A percentile compares a stretch with the other conserved stretches of the same genome.
Evolutionary conservation across 768 basidiomycete species (phyloP).

Genomic region (Russula foetens): DNA sequence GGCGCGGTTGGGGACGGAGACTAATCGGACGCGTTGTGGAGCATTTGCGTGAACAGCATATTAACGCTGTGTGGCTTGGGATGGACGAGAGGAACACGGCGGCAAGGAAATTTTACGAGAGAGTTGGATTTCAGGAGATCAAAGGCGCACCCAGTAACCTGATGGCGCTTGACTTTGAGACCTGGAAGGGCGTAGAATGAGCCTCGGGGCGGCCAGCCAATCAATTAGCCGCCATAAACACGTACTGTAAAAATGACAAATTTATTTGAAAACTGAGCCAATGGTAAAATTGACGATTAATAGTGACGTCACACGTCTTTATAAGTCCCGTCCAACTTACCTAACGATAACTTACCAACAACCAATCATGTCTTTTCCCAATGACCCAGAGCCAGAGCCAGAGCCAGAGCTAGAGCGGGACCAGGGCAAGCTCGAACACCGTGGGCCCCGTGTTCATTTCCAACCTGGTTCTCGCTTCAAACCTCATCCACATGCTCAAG

Average conservation of each 20-base stretch:
- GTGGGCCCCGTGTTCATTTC: slow-evolving; percentile 9
- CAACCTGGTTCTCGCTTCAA: neutral
- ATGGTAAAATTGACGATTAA: neutral
- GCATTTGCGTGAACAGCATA: slow-evolving; percentile 39
- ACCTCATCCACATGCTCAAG: neutral
- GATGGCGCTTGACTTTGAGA: slow-evolving; percentile 47
- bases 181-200: slow-evolving; percentile 18
- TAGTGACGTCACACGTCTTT: neutral
- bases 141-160: slow-evolving; percentile 42
- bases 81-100: slow-evolving; percentile 53
- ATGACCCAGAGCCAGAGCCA: neutral
- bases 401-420: neutral
- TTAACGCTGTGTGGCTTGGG: slow-evolving; percentile 58
- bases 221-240: too few species aligned
- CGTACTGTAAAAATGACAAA: neutral
- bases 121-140: slow-evolving; percentile 52
- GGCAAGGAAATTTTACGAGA: slow-evolving; percentile 54
- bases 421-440: neutral
- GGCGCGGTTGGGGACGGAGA: slow-evolving; percentile 62
- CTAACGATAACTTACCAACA: too few species aligned
- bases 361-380: neutral
- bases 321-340: neutral
- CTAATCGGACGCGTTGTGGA: slow-evolving; percentile 48
- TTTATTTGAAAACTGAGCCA: neutral
- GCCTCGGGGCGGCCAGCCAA: neutral